Evolutionary conservation across 345 rosid genomes (phyloP), one percentile per base, ranked within the genome.

Genomic region (Rhizophora mangle): DNA sequence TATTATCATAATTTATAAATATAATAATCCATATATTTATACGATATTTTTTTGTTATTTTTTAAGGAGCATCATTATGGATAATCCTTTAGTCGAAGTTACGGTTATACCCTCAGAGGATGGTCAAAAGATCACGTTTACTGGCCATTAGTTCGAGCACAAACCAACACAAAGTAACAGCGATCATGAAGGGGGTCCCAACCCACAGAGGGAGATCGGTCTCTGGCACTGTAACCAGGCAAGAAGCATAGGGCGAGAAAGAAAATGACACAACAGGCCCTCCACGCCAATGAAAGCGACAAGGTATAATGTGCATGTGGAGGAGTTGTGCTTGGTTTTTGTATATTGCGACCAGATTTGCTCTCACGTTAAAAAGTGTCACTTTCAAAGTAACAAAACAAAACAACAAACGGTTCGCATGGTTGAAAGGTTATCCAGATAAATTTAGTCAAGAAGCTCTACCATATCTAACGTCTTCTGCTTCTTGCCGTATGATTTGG

Each of bases 241-340:
- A 52, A 6, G n/a, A 1, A 16, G 7, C 21, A 6, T 20, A 21
- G 8, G 18, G 20, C 6, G 34, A 6, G 6, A 9, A 8, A 0
- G 6, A 65, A 47, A 72, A 72, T 65, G 70, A 72, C 75, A 34
- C 59, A 72, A 32, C 70, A 65, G 65, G 59, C 70, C 65, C 56
- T 19, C 47, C 46, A 54, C 7, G 31, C 54, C 57, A 37, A 20
- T 29, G 30, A 56, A 56, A 39, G 57, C 46, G 74, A 27, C 68
- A 39, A 43, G 55, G 18, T 62, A 24, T 2, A n/a, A 53, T 53
- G 57, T 53, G 57, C 8, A 10, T 8, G 56, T 18, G 55, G 34
- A 6, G 8, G 59, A 54, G 59, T 4, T 49, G 27, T n/a, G 10
- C 34, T 13, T 13, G 22, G 27, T 30, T 6, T 19, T 27, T 31